These are phyloP conservation scores for Phytophthora niederhauseri DNA, from an alignment of 352 stramenopile genomes.

Conservation along the genomic window DNA sequence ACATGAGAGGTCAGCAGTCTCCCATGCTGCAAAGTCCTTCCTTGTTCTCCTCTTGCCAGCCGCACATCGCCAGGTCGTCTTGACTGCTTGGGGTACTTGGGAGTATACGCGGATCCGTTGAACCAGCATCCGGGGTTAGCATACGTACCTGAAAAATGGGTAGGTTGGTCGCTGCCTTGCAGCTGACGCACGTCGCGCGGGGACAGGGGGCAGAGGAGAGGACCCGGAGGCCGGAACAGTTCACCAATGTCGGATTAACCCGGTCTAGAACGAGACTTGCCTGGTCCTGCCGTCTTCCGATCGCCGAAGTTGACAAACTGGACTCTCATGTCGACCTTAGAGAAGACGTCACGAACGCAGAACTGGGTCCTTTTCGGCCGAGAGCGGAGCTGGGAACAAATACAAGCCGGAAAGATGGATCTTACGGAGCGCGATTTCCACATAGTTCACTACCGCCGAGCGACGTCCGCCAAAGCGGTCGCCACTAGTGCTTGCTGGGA, in stretches of 20 bases:
- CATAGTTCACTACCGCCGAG: not conserved
- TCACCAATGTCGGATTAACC: not conserved
- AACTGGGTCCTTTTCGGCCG: slow-evolving; percentile 2
- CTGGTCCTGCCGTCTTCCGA: slow-evolving; percentile 8
- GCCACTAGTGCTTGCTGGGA: not conserved
- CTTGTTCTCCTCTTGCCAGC: too few species aligned
- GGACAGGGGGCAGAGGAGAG: too few species aligned
- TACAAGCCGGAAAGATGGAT: not conserved
- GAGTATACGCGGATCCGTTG: too few species aligned
- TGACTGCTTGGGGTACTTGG: too few species aligned
- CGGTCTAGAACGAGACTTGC: not conserved
- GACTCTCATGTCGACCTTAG: slow-evolving; percentile 2
- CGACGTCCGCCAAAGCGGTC: not conserved
- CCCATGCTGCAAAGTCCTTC: too few species aligned
- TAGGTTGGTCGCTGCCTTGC: too few species aligned
- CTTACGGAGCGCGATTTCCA: not conserved
- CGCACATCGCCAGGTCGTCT: too few species aligned
- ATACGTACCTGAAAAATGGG: too few species aligned
- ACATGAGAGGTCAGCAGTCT: too few species aligned
- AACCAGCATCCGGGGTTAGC: too few species aligned
- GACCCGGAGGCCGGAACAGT: too few species aligned
- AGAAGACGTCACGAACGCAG: slow-evolving; percentile 6
- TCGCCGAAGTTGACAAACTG: not conserved
- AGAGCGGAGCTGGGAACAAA: slow-evolving; percentile 10
- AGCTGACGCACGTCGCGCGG: too few species aligned